These are phyloP conservation scores for Carex parvula DNA, from an alignment of 176 grass and related monocot species.

Conservation along the genomic window DNA sequence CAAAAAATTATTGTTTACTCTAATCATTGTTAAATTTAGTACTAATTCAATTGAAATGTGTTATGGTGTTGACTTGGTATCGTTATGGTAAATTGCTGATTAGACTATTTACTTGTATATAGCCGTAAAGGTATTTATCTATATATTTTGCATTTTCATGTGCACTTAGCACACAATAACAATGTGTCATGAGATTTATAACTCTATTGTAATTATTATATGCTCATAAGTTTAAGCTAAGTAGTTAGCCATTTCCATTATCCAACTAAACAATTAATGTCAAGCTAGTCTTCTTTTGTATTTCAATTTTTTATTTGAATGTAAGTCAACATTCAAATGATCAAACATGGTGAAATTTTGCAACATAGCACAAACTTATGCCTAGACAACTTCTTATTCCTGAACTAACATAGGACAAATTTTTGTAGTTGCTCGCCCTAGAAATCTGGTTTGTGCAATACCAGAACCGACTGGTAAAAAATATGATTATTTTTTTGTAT, in stretches of 20 bases:
- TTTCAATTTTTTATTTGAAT: background rate
- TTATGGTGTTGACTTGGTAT: too few relatives aligned
- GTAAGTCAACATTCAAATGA: background rate
- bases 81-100: too few relatives aligned
- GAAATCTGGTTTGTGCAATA: background rate
- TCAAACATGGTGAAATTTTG: background rate
- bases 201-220: too few relatives aligned
- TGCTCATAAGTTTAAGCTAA: too few relatives aligned
- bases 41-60: too few relatives aligned
- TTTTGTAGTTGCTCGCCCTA: background rate
- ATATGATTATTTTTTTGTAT: slow-evolving; percentile 1
- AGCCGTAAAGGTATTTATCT: too few relatives aligned
- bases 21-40: too few relatives aligned
- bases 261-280: background rate
- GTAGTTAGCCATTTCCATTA: background rate
- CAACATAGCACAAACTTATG: background rate
- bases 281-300: background rate
- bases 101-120: too few relatives aligned
- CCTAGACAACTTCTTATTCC: too few relatives aligned
- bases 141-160: too few relatives aligned
- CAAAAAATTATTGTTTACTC: background rate
- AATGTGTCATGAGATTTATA: too few relatives aligned
- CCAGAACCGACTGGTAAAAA: background rate
- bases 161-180: too few relatives aligned
- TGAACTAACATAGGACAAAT: background rate